Evolutionary conservation across 2,329 filamentous ascomycete genomes (phyloP), one percentile per base, ranked within the genome.

Genomic region (Cladobotryum protrusum): DNA sequence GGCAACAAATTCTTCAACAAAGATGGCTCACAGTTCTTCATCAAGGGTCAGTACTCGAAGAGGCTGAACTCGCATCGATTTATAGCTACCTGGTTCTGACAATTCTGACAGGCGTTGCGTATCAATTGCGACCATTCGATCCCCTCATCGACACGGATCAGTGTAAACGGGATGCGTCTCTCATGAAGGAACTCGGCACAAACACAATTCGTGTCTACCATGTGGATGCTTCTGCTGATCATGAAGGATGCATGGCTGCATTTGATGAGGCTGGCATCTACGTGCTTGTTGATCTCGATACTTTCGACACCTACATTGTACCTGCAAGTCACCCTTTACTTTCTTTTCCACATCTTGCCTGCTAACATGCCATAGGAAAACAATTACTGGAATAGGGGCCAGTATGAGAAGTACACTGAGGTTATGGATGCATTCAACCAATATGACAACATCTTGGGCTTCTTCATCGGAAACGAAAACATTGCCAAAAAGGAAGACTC

Each of bases 131-230:
- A 32, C 66, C 71, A 29, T 75, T 85, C 45, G 90, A 96, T 63
- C 90, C 89, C 44, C 79, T 95, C 54, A 71, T 87, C 58, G 79
- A 93, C 64, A 77, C 79, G 37, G 79, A 79, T 43, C 90, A 95
- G 72, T 95, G 89, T 72, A 67, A 77, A 59, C 81, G 82, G 57
- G 90, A 96, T 71, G 84, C 85, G 39, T 65, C 72, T 14, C 75
- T 91, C 62, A 95, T 95, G 87, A 78, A 87, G 66, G 81, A 83
- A 15, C 74, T 96, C 48, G 89, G 88, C 54, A 81, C 86, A 64
- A 95, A 95, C 66, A 78, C 86, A 29, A 89, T 95, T 61, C 87
- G 90, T 50, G 86, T 93, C 52, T 96, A 96, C 68, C 89, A 95
- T 63, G 88, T 96, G 54, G 85, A 95, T 60, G 72, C 87, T 2